These are phyloP conservation scores for Talaromyces stipitatus DNA, from an alignment of 495 filamentous ascomycete genomes.

Conservation along the genomic window DNA sequence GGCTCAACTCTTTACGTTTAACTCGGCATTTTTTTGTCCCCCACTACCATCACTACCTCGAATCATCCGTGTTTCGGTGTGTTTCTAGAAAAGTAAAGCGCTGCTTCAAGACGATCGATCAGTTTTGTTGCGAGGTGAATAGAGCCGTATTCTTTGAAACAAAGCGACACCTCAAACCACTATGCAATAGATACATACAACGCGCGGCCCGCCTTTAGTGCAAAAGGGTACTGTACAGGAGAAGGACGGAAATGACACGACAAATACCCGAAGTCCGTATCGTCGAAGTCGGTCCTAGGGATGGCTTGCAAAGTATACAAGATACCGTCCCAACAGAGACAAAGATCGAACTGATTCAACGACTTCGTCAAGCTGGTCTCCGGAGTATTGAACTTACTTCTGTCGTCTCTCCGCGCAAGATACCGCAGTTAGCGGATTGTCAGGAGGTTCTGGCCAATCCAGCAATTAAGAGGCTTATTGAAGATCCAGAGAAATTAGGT, in stretches of 20 bases:
- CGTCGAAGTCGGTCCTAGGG: conserved; percentile 41
- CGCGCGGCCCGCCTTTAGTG: not conserved
- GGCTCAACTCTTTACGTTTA: not conserved
- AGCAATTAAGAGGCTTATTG: conserved; percentile 3
- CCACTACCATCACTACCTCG: not conserved
- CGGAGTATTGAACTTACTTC: conserved; percentile 36
- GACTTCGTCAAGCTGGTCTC: conserved; percentile 22
- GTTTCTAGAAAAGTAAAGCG: not conserved
- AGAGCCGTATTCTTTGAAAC: too few relatives aligned
- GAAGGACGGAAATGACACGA: not conserved
- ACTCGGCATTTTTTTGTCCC: not conserved
- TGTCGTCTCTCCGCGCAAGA: conserved; percentile 31
- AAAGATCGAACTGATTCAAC: conserved; percentile 32
- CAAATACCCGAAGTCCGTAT: conserved; percentile 21
- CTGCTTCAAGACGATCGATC: not conserved
- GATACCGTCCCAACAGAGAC: conserved; percentile 23
- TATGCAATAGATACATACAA: not conserved
- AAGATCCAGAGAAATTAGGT: not conserved
- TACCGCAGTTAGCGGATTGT: conserved; percentile 38
- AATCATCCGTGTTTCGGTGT: not conserved
- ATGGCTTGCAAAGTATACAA: conserved; percentile 37
- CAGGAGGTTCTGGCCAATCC: conserved; percentile 19
- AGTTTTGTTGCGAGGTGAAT: too few relatives aligned
- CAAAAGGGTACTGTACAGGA: not conserved
- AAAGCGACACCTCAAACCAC: not conserved